Percentiles rank a stretch among this genome's conserved stretches.
Conservation (phyloP, 2,329 filamentous ascomycete genomes). For the Trichoderma brevicompactum region DNA sequence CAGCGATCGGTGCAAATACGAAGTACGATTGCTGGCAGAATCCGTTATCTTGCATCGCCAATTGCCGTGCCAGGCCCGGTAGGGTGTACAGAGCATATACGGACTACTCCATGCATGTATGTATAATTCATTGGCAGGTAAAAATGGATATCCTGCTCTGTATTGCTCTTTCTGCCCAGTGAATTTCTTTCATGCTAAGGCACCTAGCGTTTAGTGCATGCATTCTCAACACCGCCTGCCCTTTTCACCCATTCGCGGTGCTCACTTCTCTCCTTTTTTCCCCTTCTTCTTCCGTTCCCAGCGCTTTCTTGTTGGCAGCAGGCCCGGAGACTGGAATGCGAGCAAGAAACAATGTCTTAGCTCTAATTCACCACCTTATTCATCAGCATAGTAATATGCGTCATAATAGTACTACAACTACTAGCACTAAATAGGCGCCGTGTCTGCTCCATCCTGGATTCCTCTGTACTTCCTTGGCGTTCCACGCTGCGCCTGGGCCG, state of each 20-base stretch:
- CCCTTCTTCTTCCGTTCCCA: background rate
- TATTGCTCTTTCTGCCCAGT: too few relatives aligned
- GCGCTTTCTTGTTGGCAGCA: background rate
- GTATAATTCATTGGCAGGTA: too few relatives aligned
- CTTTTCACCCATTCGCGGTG: background rate
- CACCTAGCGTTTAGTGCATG: background rate
- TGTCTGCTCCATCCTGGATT: constrained; percentile 4
- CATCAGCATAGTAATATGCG: constrained; percentile 16
- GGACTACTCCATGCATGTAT: too few relatives aligned
- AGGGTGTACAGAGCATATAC: too few relatives aligned
- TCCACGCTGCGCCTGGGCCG: constrained; percentile 19
- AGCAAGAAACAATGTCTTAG: constrained; percentile 22
- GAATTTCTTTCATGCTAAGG: background rate
- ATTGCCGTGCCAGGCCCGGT: background rate
- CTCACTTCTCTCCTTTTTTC: background rate
- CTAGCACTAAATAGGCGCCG: too few relatives aligned
- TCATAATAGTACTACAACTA: constrained; percentile 9
- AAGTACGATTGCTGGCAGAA: background rate
- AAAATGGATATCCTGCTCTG: too few relatives aligned
- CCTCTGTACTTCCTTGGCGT: constrained; percentile 19
- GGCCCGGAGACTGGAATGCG: constrained; percentile 16
- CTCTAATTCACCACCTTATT: constrained; percentile 21
- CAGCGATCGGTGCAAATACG: background rate
- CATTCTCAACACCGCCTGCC: background rate
- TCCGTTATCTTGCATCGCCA: background rate